Evolutionary conservation across 352 stramenopile species (phyloP), one percentile per base, ranked within the genome.

Genomic region (Globisporangium barbulae): DNA sequence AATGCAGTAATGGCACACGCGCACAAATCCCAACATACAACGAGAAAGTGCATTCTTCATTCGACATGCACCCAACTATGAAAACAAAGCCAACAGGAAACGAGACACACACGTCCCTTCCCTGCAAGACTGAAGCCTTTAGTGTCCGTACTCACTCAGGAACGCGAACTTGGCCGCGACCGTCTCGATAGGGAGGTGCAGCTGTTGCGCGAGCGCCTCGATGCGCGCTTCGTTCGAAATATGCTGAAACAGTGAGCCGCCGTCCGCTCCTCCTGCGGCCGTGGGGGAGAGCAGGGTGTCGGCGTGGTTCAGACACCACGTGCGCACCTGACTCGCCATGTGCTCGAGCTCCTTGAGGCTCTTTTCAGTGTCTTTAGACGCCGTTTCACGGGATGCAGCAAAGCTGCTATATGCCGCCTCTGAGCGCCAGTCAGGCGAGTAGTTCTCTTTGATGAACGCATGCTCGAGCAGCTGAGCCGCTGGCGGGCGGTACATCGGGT

Each of bases 391-490:
- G 21, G 28, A 13, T 21, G 28, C 8, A 25, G 33, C 31, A n/a
- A 33, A 55, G 28, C 28, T 48, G 64, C 30, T 28, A 64, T 65
- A 37, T 41, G 70, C 49, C 60, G 67, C 53, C 61, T 61, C 9
- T 53, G 67, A 62, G 1, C 44, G 68, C 13, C 33, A 25, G 10
- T 13, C 28, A 37, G 75, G 73, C 1, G 70, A 72, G 48, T 85
- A 83, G 48, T 89, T 85, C 33, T 80, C 75, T 33, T 69, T 73
- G 41, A 94, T 85, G 50, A 94, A 94, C 28, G 80, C 67, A 52
- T 94, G 86, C 39, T 85, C 69, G 0, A 94, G 71, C 12, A 94
- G 70, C 31, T 64, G 53, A 13, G 69, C 66, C 4, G 84, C 84
- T 3, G 77, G 65, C 1, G 83, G 84, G 3, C 86, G 76, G 25